phyloP scores from a whole-genome alignment of 306 rosid genomes.

The Benincasa hispida region DNA sequence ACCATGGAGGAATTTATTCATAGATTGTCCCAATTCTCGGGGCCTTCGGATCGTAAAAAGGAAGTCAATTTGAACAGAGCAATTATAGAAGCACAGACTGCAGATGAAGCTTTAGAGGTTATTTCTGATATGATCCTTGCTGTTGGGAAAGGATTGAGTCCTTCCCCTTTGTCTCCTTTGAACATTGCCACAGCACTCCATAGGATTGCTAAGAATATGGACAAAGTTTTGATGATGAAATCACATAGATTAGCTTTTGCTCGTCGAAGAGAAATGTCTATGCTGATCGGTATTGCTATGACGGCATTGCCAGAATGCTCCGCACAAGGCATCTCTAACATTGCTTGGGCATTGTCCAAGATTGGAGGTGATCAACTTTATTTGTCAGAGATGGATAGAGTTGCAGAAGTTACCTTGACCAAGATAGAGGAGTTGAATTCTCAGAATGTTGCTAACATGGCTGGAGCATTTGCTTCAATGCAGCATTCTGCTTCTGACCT shows the following conservation, averaged over 20 bases:
- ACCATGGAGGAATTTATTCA: conserved; percentile 44
- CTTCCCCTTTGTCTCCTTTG: conserved; percentile 83
- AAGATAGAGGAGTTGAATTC: conserved; percentile 68
- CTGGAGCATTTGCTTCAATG: conserved; percentile 94
- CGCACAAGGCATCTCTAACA: conserved; percentile 78
- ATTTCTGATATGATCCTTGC: conserved; percentile 57
- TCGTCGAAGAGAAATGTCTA: conserved; percentile 82
- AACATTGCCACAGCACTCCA: conserved; percentile 91
- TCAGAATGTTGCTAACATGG: conserved; percentile 81
- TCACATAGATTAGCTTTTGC: conserved; percentile 74
- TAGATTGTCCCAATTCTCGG: conserved; percentile 63
- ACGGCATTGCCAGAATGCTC: conserved; percentile 74
- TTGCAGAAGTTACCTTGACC: conserved; percentile 73
- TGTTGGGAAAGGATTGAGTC: conserved; percentile 78
- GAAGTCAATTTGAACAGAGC: conserved; percentile 65
- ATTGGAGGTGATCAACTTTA: conserved; percentile 84
- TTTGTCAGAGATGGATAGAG: conserved; percentile 88
- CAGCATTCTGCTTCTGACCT: conserved; percentile 79
- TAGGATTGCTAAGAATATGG: conserved; percentile 93
- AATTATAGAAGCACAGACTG: conserved; percentile 68
- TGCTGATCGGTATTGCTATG: conserved; percentile 85
- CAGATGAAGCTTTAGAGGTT: conserved; percentile 70
- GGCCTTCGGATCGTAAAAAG: conserved; percentile 66
- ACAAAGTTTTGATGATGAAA: conserved; percentile 52
- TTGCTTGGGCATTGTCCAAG: conserved; percentile 87